Evolutionary conservation across 352 stramenopile species (phyloP).

Genomic region (Globisporangium nodosum): DNA sequence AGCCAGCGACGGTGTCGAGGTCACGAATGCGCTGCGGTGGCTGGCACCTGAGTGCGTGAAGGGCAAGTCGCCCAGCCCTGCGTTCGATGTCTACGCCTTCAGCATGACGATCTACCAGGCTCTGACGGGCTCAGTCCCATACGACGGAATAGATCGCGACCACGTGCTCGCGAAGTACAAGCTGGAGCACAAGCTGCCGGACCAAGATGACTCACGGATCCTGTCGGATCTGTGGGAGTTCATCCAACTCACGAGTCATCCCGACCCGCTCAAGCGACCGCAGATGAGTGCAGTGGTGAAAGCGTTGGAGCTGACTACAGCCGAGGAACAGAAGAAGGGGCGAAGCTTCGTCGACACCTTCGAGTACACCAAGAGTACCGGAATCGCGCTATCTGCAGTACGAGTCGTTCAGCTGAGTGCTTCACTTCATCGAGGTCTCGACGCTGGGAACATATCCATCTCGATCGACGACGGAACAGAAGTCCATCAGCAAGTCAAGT

Average conservation of each 20-base stretch:
- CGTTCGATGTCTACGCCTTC: conserved; percentile 19
- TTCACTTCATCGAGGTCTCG: too few relatives aligned
- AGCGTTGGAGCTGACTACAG: neutral
- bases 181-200: neutral
- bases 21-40: conserved; percentile 6
- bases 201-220: neutral
- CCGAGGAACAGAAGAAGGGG: too few relatives aligned
- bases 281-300: conserved; percentile 1
- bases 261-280: conserved; percentile 1
- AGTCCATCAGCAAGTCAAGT: too few relatives aligned
- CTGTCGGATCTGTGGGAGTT: neutral
- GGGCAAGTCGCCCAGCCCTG: conserved; percentile 10
- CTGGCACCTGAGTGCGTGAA: conserved; percentile 15
- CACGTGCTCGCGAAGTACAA: conserved; percentile 2
- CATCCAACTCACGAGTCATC: conserved; percentile 1
- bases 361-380: too few relatives aligned
- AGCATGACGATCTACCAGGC: conserved; percentile 18
- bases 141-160: conserved; percentile 2
- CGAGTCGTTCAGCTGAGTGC: too few relatives aligned
- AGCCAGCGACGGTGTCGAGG: neutral
- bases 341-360: too few relatives aligned
- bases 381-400: too few relatives aligned
- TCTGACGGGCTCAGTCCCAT: conserved; percentile 9
- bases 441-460: too few relatives aligned
- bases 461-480: too few relatives aligned